phyloP scores from a whole-genome alignment of 805 yeast genomes.

The Barnettozyma pratensis region DNA sequence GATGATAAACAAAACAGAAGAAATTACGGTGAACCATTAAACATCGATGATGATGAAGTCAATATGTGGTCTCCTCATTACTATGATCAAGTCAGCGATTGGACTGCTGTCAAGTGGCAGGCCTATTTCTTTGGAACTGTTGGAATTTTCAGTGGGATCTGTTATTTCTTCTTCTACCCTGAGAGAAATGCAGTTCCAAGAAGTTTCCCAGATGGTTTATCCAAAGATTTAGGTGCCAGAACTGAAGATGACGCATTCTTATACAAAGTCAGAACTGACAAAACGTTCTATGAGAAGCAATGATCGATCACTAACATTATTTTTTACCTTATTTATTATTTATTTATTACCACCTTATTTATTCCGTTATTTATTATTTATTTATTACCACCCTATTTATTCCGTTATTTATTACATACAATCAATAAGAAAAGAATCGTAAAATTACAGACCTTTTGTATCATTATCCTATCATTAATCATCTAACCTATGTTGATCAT shows the following conservation, averaged over 20 bases:
- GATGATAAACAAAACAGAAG: conserved; percentile 81
- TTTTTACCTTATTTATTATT: not conserved
- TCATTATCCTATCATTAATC: not conserved
- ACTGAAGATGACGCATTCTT: conserved; percentile 36
- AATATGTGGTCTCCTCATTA: conserved; percentile 88
- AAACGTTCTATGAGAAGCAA: conserved; percentile 17
- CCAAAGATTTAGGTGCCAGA: conserved; percentile 65
- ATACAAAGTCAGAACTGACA: conserved; percentile 39
- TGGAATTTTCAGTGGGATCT: conserved; percentile 35
- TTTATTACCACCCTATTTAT: not conserved
- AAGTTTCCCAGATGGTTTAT: conserved; percentile 74
- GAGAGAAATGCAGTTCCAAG: conserved; percentile 74
- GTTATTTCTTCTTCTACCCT: conserved; percentile 50
- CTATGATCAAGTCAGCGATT: conserved; percentile 53
- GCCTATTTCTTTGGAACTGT: conserved; percentile 50
- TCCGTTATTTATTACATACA: not conserved
- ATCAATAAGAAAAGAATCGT: not conserved
- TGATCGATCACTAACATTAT: not conserved
- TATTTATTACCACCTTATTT: not conserved
- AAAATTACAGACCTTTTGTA: not conserved
- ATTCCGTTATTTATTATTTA: not conserved
- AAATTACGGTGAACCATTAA: conserved; percentile 67
- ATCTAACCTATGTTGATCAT: not conserved
- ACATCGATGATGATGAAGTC: conserved; percentile 64
- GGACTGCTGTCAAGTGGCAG: conserved; percentile 55